Percentiles rank a stretch among this genome's conserved stretches.
phyloP scores from a whole-genome alignment of 176 grass and related monocot species.

The Luzula sylvatica region DNA sequence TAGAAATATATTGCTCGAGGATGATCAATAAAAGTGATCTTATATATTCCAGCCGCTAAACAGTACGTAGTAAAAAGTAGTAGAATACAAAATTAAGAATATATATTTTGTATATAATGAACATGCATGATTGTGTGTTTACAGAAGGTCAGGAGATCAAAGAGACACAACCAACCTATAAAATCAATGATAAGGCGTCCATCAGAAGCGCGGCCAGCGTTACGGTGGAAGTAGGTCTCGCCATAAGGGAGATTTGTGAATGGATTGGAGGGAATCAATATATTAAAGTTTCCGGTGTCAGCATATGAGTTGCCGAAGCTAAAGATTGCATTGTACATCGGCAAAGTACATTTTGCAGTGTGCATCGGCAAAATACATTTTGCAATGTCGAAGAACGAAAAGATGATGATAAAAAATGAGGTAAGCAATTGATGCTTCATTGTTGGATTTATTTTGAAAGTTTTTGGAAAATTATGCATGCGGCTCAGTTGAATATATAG shows the following conservation, averaged over 20 bases:
- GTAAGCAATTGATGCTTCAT: background rate
- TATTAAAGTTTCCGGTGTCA: constrained; percentile 33
- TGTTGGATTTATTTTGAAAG: no score
- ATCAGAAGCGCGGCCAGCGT: constrained; percentile 30
- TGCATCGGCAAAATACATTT: background rate
- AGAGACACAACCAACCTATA: constrained; percentile 19
- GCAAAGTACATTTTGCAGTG: constrained; percentile 4
- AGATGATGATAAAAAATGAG: background rate
- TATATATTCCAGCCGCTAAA: no score
- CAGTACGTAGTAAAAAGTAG: no score
- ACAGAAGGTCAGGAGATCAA: background rate
- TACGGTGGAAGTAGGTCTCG: constrained; percentile 33
- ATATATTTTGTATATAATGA: no score
- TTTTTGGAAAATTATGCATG: no score
- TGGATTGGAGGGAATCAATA: background rate
- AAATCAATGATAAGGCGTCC: constrained; percentile 35
- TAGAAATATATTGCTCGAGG: no score
- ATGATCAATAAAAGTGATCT: no score
- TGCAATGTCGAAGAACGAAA: background rate
- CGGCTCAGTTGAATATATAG: no score
- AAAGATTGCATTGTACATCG: constrained; percentile 24
- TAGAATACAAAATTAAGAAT: no score
- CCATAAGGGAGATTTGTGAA: constrained; percentile 21
- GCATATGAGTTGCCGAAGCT: constrained; percentile 34
- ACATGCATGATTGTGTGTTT: no score